phyloP scores from a whole-genome alignment of 176 grass and related monocot species.

The Otatea glauca region DNA sequence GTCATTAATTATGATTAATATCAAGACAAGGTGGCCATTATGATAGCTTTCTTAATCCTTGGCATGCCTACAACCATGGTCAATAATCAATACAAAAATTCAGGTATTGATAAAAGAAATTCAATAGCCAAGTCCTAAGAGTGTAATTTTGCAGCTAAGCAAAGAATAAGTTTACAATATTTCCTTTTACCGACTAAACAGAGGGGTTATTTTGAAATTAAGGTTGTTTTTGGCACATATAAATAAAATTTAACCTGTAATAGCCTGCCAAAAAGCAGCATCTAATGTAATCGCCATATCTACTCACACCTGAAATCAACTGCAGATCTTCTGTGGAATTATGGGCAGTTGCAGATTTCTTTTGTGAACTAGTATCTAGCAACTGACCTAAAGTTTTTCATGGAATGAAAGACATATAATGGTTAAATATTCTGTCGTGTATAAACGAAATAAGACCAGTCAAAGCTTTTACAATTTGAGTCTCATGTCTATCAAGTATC shows the following conservation, averaged over 20 bases:
- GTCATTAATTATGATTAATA: slow-evolving; percentile 40
- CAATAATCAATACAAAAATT: slow-evolving; percentile 31
- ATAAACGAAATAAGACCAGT: neutral
- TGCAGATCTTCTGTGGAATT: slow-evolving; percentile 25
- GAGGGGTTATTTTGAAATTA: neutral
- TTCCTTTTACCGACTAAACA: slow-evolving; percentile 25
- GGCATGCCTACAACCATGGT: slow-evolving; percentile 31
- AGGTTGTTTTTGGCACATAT: neutral
- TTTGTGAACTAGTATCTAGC: neutral
- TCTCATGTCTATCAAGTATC: slow-evolving; percentile 15
- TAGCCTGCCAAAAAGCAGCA: slow-evolving; percentile 14
- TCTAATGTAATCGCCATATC: slow-evolving; percentile 15
- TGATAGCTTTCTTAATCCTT: slow-evolving; percentile 42
- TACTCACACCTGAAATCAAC: slow-evolving; percentile 8
- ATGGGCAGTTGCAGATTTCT: neutral
- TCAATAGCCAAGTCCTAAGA: slow-evolving; percentile 21
- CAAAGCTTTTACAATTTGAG: slow-evolving; percentile 10
- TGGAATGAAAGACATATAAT: slow-evolving; percentile 26
- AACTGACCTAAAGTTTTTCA: slow-evolving; percentile 10
- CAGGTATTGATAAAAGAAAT: slow-evolving; percentile 10
- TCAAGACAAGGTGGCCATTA: slow-evolving; percentile 32
- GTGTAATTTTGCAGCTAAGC: slow-evolving; percentile 27
- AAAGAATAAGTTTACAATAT: neutral
- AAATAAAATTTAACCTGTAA: slow-evolving; percentile 23
- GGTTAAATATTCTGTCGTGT: slow-evolving; percentile 26